Conservation (phyloP, 129 eudicot genomes). For the Escallonia rubra region DNA sequence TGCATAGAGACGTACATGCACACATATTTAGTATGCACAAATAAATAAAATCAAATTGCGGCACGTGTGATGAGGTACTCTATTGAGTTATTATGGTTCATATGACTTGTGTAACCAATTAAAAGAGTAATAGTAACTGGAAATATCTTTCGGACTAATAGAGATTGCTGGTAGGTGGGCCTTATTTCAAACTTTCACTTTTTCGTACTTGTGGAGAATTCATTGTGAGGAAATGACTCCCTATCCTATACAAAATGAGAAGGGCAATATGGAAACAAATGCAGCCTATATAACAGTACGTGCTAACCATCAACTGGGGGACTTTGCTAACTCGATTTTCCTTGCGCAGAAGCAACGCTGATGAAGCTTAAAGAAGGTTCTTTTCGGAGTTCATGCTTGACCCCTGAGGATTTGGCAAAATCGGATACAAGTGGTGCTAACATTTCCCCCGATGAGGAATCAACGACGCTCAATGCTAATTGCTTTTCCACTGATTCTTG, state of each 20-base stretch:
- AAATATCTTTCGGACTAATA: too few species aligned
- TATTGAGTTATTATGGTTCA: too few species aligned
- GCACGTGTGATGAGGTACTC: too few species aligned
- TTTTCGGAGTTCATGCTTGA: slow-evolving; percentile 24
- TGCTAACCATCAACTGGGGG: neutral
- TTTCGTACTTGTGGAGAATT: neutral
- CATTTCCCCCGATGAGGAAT: slow-evolving; percentile 22
- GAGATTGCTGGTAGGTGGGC: too few species aligned
- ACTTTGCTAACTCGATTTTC: neutral
- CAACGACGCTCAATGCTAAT: slow-evolving; percentile 17
- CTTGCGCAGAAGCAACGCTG: slow-evolving; percentile 60
- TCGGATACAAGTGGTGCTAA: slow-evolving; percentile 14
- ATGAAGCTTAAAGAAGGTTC: slow-evolving; percentile 84
- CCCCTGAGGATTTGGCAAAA: slow-evolving; percentile 15
- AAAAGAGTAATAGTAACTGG: too few species aligned
- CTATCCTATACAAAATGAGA: neutral
- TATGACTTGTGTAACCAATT: too few species aligned
- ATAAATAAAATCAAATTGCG: too few species aligned
- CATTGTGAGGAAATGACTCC: neutral
- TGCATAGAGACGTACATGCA: too few species aligned
- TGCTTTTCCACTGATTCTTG: slow-evolving; percentile 16
- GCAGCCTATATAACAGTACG: too few species aligned
- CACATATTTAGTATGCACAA: too few species aligned
- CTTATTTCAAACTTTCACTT: neutral
- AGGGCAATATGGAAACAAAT: neutral